Percentiles rank a stretch among this genome's conserved stretches.
phyloP scores from a whole-genome alignment of 2,329 filamentous ascomycete genomes.

The Trichoderma afroharzianum region DNA sequence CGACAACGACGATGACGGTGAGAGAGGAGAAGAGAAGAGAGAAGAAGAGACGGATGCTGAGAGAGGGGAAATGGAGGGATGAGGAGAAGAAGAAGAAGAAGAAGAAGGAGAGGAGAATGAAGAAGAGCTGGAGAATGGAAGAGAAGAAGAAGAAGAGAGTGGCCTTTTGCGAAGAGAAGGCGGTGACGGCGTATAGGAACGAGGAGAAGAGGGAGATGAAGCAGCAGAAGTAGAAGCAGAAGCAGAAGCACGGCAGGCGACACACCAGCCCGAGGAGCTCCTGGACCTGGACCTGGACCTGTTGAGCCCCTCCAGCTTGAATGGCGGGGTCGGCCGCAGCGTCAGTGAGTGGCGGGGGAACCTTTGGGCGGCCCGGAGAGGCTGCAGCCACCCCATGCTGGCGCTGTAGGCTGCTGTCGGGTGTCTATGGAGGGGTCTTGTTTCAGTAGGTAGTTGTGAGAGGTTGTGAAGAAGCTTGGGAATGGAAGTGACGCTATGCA shows the following conservation, averaged over 20 bases:
- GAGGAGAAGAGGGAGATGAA: not conserved
- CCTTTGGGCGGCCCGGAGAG: constrained; percentile 10
- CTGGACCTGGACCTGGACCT: not conserved
- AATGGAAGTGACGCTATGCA: not conserved
- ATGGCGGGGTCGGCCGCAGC: constrained; percentile 5
- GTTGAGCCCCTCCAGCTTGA: not conserved
- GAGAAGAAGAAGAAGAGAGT: not conserved
- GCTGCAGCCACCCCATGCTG: constrained; percentile 14
- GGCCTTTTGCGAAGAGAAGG: not conserved
- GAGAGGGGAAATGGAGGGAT: not conserved
- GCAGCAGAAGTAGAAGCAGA: not conserved
- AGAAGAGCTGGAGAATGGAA: not conserved
- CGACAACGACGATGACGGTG: not conserved
- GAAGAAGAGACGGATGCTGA: not conserved
- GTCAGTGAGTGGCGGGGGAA: constrained; percentile 7
- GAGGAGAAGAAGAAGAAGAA: not conserved
- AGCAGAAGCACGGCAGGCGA: not conserved
- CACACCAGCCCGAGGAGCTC: not conserved
- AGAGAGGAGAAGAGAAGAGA: not conserved
- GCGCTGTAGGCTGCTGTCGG: not conserved
- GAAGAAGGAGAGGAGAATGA: not conserved
- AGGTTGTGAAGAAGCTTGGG: no score
- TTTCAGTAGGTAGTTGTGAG: no score
- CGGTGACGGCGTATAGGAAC: not conserved
- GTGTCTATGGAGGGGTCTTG: no score